These are phyloP conservation scores for Oenanthe sinensis DNA, from an alignment of 129 eudicot genomes.

Conservation along the genomic window DNA sequence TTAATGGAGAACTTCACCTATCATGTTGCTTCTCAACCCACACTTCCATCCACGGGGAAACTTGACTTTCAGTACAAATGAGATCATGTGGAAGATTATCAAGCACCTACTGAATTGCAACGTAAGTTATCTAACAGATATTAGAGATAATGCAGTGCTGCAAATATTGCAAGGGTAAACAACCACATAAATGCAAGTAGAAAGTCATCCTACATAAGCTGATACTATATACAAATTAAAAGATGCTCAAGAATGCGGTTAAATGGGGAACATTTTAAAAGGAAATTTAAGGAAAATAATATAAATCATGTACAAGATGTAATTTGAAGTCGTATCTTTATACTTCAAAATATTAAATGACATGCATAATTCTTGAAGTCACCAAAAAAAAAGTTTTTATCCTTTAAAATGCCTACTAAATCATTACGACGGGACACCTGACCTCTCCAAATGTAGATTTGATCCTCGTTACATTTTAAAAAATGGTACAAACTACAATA, in stretches of 20 bases:
- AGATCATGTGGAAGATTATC: constrained; percentile 98
- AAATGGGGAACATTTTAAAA: not conserved
- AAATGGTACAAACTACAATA: not conserved
- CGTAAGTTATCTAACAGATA: not conserved
- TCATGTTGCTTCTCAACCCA: constrained; percentile 76
- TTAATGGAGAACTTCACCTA: constrained; percentile 25
- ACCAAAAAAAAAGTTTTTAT: not conserved
- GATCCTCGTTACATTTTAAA: not conserved
- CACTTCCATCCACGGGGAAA: constrained; percentile 93
- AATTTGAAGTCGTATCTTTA: no score
- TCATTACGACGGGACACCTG: not conserved
- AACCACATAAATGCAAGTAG: not conserved
- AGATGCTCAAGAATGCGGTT: not conserved
- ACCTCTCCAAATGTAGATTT: not conserved
- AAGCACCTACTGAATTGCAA: constrained; percentile 51
- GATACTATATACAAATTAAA: not conserved
- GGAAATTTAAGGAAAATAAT: not conserved
- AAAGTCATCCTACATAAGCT: not conserved
- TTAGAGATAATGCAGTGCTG: not conserved
- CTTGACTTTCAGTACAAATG: constrained; percentile 72
- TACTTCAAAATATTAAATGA: no score
- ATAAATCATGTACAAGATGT: not conserved
- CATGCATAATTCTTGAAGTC: not conserved
- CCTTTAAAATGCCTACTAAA: not conserved
- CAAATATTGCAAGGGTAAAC: not conserved